Conservation (phyloP, 805 yeast species). For the Hanseniaspora hatyaiensis region DNA sequence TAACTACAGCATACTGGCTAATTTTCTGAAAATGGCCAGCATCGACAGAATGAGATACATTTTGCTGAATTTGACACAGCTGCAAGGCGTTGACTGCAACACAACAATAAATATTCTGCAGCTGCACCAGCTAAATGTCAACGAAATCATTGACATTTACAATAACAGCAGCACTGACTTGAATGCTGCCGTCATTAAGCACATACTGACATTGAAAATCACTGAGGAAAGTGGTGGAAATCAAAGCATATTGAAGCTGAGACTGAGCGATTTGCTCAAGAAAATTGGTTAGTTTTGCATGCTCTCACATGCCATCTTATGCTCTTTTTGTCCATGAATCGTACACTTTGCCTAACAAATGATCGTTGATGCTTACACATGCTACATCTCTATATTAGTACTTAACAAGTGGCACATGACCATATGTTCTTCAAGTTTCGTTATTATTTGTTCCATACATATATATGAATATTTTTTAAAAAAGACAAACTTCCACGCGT, state of each 20-base stretch:
- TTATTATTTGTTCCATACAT: background rate
- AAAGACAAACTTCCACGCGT: too few species aligned
- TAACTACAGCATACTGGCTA: background rate
- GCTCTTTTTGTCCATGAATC: too few species aligned
- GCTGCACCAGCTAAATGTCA: conserved; percentile 2
- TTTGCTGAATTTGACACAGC: background rate
- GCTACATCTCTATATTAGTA: too few species aligned
- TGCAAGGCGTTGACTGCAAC: background rate
- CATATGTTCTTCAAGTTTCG: too few species aligned
- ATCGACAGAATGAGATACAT: background rate
- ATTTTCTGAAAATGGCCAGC: background rate
- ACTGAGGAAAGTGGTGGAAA: conserved; percentile 10
- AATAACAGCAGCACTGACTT: background rate
- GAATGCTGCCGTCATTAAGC: background rate
- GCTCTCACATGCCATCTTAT: too few species aligned
- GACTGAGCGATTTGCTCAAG: conserved; percentile 8
- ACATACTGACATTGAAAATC: conserved; percentile 6
- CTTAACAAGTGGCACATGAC: too few species aligned
- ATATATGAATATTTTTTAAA: too few species aligned
- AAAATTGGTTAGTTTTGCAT: background rate
- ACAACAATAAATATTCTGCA: conserved; percentile 1
- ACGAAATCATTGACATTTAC: conserved; percentile 8
- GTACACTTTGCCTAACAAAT: too few species aligned
- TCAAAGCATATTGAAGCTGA: conserved; percentile 4
- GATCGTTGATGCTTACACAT: too few species aligned